Conservation (phyloP, 2,329 filamentous ascomycete species). For the Fusarium caatingaense region DNA sequence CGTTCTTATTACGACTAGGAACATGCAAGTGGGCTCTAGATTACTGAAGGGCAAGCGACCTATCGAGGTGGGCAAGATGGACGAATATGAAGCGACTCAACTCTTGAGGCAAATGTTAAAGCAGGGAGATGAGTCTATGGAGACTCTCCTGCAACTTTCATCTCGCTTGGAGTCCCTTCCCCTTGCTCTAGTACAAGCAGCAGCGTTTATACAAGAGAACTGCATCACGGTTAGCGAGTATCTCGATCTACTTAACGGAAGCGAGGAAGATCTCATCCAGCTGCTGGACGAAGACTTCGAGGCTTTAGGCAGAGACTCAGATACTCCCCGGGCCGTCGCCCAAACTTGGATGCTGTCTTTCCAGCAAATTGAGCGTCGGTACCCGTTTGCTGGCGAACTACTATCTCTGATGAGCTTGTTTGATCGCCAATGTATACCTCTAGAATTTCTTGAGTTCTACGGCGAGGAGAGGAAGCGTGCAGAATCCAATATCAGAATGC, state of each 20-base stretch:
- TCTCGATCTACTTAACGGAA: slow-evolving; percentile 41
- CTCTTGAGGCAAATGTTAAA: slow-evolving; percentile 41
- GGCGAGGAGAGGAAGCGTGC: fast-evolving
- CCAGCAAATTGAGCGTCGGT: slow-evolving; percentile 46
- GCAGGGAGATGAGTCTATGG: not conserved
- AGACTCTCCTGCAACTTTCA: slow-evolving; percentile 33
- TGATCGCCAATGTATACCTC: slow-evolving; percentile 48
- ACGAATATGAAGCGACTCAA: slow-evolving; percentile 38
- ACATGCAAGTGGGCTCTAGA: slow-evolving; percentile 45
- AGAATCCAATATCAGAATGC: not conserved
- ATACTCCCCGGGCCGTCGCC: slow-evolving; percentile 43
- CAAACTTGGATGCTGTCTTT: slow-evolving; percentile 53
- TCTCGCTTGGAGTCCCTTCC: slow-evolving; percentile 48
- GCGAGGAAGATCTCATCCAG: not conserved
- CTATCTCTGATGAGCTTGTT: slow-evolving; percentile 51
- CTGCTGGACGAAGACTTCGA: slow-evolving; percentile 45
- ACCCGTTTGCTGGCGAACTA: slow-evolving; percentile 44
- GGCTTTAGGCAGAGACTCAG: slow-evolving; percentile 45
- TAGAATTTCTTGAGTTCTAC: slow-evolving; percentile 31
- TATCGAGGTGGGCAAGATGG: slow-evolving; percentile 48
- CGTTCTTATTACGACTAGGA: slow-evolving; percentile 51
- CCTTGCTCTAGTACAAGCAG: slow-evolving; percentile 51
- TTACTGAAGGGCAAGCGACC: slow-evolving; percentile 22
- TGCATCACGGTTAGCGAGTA: slow-evolving; percentile 39
- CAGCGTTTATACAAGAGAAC: slow-evolving; percentile 51